Conservation (phyloP, 2,329 filamentous ascomycete species). For the Trichoderma aggressivum region DNA sequence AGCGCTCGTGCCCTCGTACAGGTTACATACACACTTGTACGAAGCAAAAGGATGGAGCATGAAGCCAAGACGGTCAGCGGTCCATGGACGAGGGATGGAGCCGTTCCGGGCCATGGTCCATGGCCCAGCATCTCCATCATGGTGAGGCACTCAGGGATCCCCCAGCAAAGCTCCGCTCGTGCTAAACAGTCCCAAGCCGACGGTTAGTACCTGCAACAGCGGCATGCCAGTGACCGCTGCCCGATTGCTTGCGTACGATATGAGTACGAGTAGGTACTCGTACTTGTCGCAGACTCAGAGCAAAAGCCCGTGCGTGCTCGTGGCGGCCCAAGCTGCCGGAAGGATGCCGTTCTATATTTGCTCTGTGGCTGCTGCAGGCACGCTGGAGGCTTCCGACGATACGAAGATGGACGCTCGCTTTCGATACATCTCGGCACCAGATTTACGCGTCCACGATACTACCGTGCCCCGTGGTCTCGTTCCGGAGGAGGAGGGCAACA, state of each 20-base stretch:
- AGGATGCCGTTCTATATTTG: conserved; percentile 4
- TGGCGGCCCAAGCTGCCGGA: not conserved
- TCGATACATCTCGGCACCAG: not conserved
- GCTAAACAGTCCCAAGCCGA: conserved; percentile 10
- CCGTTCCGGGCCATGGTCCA: conserved; percentile 8
- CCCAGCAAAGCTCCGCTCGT: conserved; percentile 4
- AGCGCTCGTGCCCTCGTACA: conserved; percentile 9
- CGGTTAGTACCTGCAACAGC: not conserved
- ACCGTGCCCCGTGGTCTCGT: not conserved
- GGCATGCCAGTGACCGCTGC: not conserved
- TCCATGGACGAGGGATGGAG: not conserved
- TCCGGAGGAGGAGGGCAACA: not conserved
- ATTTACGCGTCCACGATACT: not conserved
- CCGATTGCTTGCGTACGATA: not conserved
- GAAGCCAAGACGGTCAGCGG: conserved; percentile 4
- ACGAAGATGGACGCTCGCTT: not conserved
- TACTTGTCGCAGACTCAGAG: not conserved
- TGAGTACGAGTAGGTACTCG: not conserved
- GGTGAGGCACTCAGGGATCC: conserved; percentile 16
- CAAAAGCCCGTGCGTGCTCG: not conserved
- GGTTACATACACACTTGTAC: not conserved
- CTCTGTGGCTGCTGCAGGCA: not conserved
- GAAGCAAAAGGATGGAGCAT: conserved; percentile 2
- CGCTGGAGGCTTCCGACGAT: not conserved
- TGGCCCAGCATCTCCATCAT: conserved; percentile 1